phyloP scores from a whole-genome alignment of 148 eudicot species.

The Talinum fruticosum region DNA sequence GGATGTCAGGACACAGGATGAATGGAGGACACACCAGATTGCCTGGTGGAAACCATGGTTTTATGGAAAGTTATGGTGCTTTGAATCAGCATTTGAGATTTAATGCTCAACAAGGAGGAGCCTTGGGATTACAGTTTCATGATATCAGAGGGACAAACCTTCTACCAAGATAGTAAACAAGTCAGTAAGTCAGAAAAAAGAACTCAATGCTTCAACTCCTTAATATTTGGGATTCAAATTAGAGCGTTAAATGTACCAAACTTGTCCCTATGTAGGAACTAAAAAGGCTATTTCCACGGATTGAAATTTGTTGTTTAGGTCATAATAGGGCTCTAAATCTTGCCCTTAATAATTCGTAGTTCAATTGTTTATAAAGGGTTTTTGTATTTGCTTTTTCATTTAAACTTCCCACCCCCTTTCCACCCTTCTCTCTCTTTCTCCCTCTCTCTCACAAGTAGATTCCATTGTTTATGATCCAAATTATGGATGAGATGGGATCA shows the following conservation, averaged over 20 bases:
- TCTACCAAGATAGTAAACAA: conserved; percentile 7
- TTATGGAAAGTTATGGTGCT: conserved; percentile 30
- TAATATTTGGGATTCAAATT: background rate
- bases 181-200: background rate
- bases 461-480: background rate
- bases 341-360: background rate
- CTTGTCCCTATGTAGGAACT: too few relatives aligned
- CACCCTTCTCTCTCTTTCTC: too few relatives aligned
- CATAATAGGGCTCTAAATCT: background rate
- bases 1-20: conserved; percentile 31
- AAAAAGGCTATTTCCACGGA: background rate
- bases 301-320: background rate
- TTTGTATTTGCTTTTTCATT: background rate
- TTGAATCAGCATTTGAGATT: conserved; percentile 29
- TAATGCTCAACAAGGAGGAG: conserved; percentile 31
- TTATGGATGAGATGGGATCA: background rate
- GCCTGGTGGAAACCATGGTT: conserved; percentile 26
- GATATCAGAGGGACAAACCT: conserved; percentile 23
- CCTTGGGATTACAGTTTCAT: conserved; percentile 27
- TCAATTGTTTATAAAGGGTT: background rate
- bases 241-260: background rate
- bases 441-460: background rate
- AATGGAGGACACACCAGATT: conserved; percentile 23
- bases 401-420: too few relatives aligned
- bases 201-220: background rate